These are phyloP conservation scores for Begonia masoniana DNA, from an alignment of 306 rosid species.

Conservation along the genomic window DNA sequence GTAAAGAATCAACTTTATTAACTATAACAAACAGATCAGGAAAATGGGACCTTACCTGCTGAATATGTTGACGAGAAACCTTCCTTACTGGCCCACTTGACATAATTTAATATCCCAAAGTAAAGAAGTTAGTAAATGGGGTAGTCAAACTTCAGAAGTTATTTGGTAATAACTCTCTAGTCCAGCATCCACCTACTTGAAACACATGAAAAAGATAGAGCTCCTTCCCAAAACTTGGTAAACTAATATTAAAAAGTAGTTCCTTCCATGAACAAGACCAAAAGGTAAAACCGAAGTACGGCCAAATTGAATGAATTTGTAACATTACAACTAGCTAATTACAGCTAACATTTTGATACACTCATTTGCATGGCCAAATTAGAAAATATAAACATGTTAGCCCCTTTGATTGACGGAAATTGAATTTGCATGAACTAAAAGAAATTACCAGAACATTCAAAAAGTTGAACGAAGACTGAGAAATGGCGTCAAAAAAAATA, in stretches of 20 bases:
- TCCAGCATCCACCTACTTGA: not conserved
- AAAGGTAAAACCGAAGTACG: not conserved
- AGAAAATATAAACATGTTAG: not conserved
- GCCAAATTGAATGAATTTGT: not conserved
- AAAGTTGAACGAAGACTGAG: not conserved
- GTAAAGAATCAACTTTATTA: not conserved
- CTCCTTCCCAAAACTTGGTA: not conserved
- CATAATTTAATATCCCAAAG: slow-evolving; percentile 27
- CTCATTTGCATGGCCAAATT: not conserved
- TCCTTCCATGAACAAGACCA: not conserved
- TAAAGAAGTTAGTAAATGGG: not conserved
- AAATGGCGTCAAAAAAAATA: no score
- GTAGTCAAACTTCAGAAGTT: slow-evolving; percentile 2
- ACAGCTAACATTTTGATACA: not conserved
- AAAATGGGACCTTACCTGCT: slow-evolving; percentile 46
- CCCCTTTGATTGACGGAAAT: not conserved
- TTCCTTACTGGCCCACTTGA: slow-evolving; percentile 66
- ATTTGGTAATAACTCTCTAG: not conserved
- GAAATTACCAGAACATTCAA: not conserved
- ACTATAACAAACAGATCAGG: not conserved
- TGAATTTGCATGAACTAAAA: not conserved
- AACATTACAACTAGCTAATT: no score
- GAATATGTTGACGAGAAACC: slow-evolving; percentile 77
- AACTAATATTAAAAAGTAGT: not conserved
- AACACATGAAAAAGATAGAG: not conserved